Percentiles rank a stretch among this genome's conserved stretches.
These are phyloP conservation scores for Beauveria scarabaeidicola DNA, from an alignment of 2,329 filamentous ascomycete genomes.

Conservation along the genomic window DNA sequence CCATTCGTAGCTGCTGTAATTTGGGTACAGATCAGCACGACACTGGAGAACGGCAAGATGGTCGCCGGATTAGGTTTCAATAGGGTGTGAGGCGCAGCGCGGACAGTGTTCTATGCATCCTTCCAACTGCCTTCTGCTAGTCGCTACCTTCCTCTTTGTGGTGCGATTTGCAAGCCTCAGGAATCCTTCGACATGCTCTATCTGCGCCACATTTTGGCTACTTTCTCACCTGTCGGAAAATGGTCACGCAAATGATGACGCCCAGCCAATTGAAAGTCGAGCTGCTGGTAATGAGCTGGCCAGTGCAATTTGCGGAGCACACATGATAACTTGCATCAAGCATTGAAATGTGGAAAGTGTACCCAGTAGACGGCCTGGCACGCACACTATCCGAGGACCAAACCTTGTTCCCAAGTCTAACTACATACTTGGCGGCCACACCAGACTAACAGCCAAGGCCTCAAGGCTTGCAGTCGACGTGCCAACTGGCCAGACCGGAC, in stretches of 20 bases:
- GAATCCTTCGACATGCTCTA: conserved; percentile 5
- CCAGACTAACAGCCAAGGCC: neutral
- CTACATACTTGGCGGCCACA: neutral
- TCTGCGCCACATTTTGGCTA: neutral
- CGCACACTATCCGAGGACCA: neutral
- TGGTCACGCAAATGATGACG: neutral
- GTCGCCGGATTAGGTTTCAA: conserved; percentile 9
- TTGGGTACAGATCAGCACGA: neutral
- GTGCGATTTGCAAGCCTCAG: conserved; percentile 3
- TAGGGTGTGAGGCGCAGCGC: conserved; percentile 5
- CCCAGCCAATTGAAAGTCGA: neutral
- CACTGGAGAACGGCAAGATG: neutral
- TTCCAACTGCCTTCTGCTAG: conserved; percentile 7
- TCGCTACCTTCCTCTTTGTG: neutral
- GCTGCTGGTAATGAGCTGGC: neutral
- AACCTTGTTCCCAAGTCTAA: conserved; percentile 6
- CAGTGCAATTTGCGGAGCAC: neutral
- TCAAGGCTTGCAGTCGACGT: neutral
- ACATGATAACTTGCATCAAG: neutral
- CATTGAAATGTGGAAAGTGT: neutral
- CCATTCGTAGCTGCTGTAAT: neutral
- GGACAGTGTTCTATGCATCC: conserved; percentile 4
- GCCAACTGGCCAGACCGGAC: neutral
- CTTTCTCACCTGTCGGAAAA: conserved; percentile 1
- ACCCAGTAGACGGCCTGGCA: neutral